Percentiles rank a stretch among this genome's conserved stretches.
Evolutionary conservation across 495 filamentous ascomycete species (phyloP).

Genomic region (Echria macrotheca): DNA sequence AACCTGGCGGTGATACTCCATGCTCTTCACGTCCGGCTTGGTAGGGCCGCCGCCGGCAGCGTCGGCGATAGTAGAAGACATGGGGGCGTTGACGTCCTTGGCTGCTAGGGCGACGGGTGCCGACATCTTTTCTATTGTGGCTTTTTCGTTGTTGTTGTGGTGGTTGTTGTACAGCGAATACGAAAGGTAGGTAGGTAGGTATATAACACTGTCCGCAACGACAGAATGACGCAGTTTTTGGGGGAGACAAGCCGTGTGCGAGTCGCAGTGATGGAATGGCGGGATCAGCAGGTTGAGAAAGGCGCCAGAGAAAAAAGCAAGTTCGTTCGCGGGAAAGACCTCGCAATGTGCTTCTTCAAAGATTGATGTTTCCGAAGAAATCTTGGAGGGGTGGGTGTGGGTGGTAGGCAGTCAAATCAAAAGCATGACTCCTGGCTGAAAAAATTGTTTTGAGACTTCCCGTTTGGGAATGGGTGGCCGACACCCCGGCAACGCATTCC

Average conservation of each 20-base stretch:
- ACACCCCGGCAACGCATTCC: conserved; percentile 23
- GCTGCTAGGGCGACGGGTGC: conserved; percentile 47
- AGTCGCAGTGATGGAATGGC: no score
- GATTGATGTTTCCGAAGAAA: no score
- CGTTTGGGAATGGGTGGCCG: conserved; percentile 13
- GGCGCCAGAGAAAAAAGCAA: not conserved
- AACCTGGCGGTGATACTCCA: conserved; percentile 78
- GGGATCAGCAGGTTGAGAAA: no score
- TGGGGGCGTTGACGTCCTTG: conserved; percentile 53
- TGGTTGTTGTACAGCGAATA: not conserved
- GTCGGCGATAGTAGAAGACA: conserved; percentile 23
- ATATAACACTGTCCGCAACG: no score
- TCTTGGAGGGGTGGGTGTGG: not conserved
- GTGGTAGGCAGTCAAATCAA: no score
- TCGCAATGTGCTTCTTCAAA: no score
- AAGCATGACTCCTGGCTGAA: conserved; percentile 5
- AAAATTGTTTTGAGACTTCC: conserved; percentile 28
- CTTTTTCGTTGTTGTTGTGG: not conserved
- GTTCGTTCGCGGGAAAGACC: no score
- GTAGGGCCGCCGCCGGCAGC: conserved; percentile 19
- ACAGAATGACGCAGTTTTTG: no score
- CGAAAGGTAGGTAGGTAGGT: not conserved
- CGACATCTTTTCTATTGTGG: conserved; percentile 16
- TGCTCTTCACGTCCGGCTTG: conserved; percentile 50
- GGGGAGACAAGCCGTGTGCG: no score